These are phyloP conservation scores for Coemansia interrupta DNA, from an alignment of 192 early-diverging fungal species.

Conservation along the genomic window DNA sequence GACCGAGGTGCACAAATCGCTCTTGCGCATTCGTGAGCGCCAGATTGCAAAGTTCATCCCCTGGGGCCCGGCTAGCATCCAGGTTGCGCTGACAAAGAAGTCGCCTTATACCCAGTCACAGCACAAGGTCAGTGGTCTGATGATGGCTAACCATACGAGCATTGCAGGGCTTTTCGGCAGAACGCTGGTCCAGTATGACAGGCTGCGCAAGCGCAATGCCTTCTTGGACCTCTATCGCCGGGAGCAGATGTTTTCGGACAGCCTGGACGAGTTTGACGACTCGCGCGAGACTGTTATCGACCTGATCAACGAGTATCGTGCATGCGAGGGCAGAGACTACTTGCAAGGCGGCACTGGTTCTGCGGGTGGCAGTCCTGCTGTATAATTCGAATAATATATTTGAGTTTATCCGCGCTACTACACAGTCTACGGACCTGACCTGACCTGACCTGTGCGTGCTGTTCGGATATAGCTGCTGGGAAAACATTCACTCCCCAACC, in stretches of 20 bases:
- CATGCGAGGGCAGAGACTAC: slow-evolving; percentile 90
- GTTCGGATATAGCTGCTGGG: too few species aligned
- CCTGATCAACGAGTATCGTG: slow-evolving; percentile 90
- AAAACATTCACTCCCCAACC: too few species aligned
- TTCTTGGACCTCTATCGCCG: slow-evolving; percentile 93
- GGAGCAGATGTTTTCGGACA: slow-evolving; percentile 74
- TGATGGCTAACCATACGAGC: slow-evolving; percentile 98
- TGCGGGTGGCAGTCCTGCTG: not conserved
- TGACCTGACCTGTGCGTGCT: too few species aligned
- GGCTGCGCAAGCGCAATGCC: slow-evolving; percentile 89
- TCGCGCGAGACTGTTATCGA: slow-evolving; percentile 86
- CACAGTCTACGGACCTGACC: too few species aligned
- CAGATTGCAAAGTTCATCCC: slow-evolving; percentile 95
- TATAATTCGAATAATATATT: too few species aligned
- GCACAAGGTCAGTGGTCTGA: slow-evolving; percentile 93
- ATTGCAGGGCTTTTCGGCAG: slow-evolving; percentile 89
- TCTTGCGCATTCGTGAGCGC: slow-evolving; percentile 91
- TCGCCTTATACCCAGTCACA: slow-evolving; percentile 89
- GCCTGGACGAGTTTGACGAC: slow-evolving; percentile 89
- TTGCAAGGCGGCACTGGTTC: slow-evolving; percentile 19
- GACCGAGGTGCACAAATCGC: slow-evolving; percentile 97
- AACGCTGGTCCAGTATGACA: slow-evolving; percentile 89
- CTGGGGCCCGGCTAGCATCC: slow-evolving; percentile 98
- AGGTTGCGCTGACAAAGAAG: slow-evolving; percentile 91
- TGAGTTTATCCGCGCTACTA: too few species aligned